Percentiles rank a stretch among this genome's conserved stretches.
Evolutionary conservation across 169 alveolate species (phyloP).

Genomic region (Eimeria sp.): DNA sequence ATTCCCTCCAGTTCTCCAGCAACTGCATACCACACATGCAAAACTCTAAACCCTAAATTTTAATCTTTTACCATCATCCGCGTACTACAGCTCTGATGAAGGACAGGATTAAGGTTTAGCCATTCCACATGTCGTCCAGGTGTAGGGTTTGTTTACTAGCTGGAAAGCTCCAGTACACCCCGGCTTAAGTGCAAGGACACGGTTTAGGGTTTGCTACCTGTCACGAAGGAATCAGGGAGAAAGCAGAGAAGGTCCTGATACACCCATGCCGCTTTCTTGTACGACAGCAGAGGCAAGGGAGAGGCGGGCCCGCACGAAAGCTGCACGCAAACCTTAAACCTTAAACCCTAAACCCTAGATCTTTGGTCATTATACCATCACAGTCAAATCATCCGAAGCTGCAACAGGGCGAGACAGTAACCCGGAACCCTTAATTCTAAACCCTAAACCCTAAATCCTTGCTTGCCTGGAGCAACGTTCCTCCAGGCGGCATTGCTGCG

Average conservation of each 20-base stretch:
- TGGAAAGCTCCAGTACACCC: no score
- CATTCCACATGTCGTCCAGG: no score
- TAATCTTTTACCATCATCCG: no score
- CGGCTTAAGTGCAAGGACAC: no score
- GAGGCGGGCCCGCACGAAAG: conserved; percentile 91
- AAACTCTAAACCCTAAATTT: no score
- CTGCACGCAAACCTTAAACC: conserved; percentile 31
- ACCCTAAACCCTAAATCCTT: conserved; percentile 43
- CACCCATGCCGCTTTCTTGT: conserved; percentile 94
- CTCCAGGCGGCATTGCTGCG: conserved; percentile 34
- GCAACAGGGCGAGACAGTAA: background rate
- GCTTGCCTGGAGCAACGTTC: background rate
- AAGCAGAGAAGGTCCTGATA: conserved; percentile 88
- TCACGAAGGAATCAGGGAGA: no score
- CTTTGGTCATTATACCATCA: background rate
- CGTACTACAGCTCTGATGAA: no score
- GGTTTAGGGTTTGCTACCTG: no score
- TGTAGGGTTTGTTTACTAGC: no score
- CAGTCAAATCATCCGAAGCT: background rate
- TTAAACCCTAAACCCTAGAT: conserved; percentile 40
- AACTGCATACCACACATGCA: no score
- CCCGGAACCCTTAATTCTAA: conserved; percentile 10
- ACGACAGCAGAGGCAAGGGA: conserved; percentile 94
- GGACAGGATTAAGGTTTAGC: no score
- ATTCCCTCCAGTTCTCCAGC: no score